Percentiles rank a stretch among this genome's conserved stretches.
Conservation (phyloP, 208 protist species). For the Wallacemonas rigidus region DNA sequence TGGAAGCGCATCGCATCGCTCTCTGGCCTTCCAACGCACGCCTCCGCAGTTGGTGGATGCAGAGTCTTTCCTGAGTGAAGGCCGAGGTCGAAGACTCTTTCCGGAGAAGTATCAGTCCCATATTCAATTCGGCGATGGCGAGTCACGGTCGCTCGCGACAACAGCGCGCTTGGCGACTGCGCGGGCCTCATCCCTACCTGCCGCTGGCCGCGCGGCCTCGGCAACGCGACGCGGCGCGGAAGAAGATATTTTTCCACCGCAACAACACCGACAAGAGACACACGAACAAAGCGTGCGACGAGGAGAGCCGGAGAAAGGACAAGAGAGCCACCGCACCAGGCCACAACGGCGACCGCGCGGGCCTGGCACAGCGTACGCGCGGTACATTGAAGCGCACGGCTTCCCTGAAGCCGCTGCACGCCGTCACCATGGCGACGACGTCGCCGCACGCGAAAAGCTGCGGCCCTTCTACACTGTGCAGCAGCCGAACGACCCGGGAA, state of each 20-base stretch:
- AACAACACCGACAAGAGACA: too few relatives aligned
- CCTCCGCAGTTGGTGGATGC: constrained; percentile 10
- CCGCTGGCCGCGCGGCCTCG: too few relatives aligned
- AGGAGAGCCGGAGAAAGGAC: too few relatives aligned
- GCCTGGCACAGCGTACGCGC: constrained; percentile 40
- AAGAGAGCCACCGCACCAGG: neutral
- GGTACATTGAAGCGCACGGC: constrained; percentile 38
- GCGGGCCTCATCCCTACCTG: neutral
- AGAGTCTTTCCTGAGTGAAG: constrained; percentile 12
- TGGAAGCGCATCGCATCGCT: neutral
- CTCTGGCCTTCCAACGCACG: neutral
- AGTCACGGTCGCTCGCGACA: neutral
- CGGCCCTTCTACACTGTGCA: constrained; percentile 13
- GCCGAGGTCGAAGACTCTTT: constrained; percentile 1
- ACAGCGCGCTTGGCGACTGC: neutral
- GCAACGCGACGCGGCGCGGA: too few relatives aligned
- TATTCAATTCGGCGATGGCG: constrained; percentile 14
- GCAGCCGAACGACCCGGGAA: neutral
- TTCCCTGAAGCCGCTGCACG: constrained; percentile 33
- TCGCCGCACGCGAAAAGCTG: constrained; percentile 4
- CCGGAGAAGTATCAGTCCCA: constrained; percentile 9
- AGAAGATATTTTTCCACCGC: too few relatives aligned
- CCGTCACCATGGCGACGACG: constrained; percentile 11
- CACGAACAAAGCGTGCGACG: too few relatives aligned
- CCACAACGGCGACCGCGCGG: constrained; percentile 30